Evolutionary conservation across 345 rosid genomes (phyloP).

Genomic region (Firmiana major): DNA sequence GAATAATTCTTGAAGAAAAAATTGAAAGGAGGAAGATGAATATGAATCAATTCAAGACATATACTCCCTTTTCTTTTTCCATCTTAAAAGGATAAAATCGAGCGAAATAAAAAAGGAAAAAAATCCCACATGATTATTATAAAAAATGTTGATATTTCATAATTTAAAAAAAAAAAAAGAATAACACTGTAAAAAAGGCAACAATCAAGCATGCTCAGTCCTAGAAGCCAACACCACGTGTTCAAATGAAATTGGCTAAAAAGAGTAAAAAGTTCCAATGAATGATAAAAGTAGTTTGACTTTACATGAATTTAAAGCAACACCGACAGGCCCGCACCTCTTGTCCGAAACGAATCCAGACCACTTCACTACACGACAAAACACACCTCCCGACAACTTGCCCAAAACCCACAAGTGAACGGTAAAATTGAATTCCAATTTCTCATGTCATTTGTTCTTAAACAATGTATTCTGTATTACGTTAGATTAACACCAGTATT

Average conservation of each 20-base stretch:
- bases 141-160: not conserved
- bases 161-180: not conserved
- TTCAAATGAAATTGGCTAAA: not conserved
- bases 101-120: too few species aligned
- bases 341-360: conserved; percentile 17
- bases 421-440: not conserved
- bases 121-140: not conserved
- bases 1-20: not conserved
- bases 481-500: not conserved
- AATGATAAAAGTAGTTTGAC: conserved; percentile 19
- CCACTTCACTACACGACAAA: conserved; percentile 46
- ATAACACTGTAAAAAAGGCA: not conserved
- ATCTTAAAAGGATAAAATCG: not conserved
- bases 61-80: not conserved
- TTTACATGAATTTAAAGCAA: not conserved
- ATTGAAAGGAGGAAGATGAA: not conserved
- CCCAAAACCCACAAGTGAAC: not conserved
- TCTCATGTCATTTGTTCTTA: not conserved
- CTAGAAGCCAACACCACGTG: not conserved
- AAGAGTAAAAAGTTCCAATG: not conserved
- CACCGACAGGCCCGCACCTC: not conserved
- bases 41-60: not conserved
- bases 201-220: not conserved
- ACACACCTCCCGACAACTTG: not conserved
- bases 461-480: not conserved